Evolutionary conservation across 495 filamentous ascomycete species (phyloP).

Genomic region (Talaromyces nanjingensis): DNA sequence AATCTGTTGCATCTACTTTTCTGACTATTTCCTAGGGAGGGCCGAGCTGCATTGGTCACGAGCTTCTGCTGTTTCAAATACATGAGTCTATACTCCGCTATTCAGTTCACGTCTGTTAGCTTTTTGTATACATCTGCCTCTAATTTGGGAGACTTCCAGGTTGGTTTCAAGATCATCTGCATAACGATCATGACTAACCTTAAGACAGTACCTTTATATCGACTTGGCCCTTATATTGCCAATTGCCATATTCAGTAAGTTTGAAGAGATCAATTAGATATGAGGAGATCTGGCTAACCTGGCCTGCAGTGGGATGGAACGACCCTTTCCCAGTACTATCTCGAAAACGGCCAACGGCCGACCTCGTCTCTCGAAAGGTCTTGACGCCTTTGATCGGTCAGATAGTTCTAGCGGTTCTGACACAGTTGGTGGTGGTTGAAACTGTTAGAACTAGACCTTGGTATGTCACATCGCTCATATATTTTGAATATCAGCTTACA

Average conservation of each 20-base stretch:
- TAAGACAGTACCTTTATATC: constrained; percentile 75
- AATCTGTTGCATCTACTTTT: neutral
- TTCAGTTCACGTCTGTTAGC: constrained; percentile 98
- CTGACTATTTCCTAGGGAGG: constrained; percentile 52
- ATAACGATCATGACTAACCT: constrained; percentile 15
- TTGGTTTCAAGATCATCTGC: constrained; percentile 18
- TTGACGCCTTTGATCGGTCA: constrained; percentile 86
- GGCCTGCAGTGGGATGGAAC: constrained; percentile 77
- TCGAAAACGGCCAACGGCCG: constrained; percentile 82
- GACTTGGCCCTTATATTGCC: constrained; percentile 89
- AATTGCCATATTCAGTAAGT: constrained; percentile 89
- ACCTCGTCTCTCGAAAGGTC: constrained; percentile 89
- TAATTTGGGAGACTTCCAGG: constrained; percentile 95
- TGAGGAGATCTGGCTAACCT: constrained; percentile 3
- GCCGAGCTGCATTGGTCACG: constrained; percentile 87
- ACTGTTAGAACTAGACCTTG: constrained; percentile 70
- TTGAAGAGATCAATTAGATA: neutral
- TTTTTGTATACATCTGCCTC: constrained; percentile 94
- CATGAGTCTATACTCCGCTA: constrained; percentile 98
- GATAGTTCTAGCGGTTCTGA: constrained; percentile 70
- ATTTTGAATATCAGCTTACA: constrained; percentile 6
- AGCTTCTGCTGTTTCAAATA: constrained; percentile 99
- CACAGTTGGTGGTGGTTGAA: constrained; percentile 68
- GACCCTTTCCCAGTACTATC: constrained; percentile 72
- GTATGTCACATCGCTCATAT: constrained; percentile 26